A percentile compares a stretch with the other conserved stretches of the same genome.
These are phyloP conservation scores for Leucoagaricus sp. DNA, from an alignment of 1,284 basidiomycete species.

Conservation along the genomic window DNA sequence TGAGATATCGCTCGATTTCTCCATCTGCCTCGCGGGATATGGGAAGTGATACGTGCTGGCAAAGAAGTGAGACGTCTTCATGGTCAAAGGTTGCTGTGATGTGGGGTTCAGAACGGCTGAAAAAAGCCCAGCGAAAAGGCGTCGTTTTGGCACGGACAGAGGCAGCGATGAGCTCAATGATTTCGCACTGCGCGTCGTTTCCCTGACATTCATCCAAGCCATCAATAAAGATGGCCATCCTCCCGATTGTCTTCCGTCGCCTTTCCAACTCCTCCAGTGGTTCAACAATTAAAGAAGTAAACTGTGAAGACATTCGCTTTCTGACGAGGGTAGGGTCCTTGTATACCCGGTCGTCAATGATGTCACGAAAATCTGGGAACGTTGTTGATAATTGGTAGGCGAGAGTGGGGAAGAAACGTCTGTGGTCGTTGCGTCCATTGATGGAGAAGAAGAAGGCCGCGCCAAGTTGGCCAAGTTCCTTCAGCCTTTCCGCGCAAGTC, in stretches of 20 bases:
- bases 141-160: background rate
- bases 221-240: constrained; percentile 10
- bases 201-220: constrained; percentile 15
- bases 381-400: constrained; percentile 2
- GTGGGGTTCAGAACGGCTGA: constrained; percentile 10
- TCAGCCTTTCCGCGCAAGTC: constrained; percentile 1
- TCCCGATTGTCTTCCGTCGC: background rate
- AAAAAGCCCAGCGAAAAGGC: background rate
- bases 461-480: background rate
- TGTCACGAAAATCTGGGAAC: background rate
- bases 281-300: background rate
- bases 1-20: constrained; percentile 7
- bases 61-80: background rate
- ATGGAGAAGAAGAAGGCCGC: constrained; percentile 11
- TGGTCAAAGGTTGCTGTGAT: background rate
- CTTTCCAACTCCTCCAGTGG: background rate
- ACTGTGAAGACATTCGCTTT: background rate
- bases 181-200: background rate
- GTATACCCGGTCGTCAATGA: background rate
- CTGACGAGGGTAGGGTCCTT: background rate
- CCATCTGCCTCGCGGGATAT: background rate
- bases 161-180: background rate
- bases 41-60: background rate
- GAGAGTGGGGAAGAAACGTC: background rate
- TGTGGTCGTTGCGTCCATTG: background rate